phyloP scores from a whole-genome alignment of 2,329 filamentous ascomycete genomes.

The Exophiala phaeomuriformis region DNA sequence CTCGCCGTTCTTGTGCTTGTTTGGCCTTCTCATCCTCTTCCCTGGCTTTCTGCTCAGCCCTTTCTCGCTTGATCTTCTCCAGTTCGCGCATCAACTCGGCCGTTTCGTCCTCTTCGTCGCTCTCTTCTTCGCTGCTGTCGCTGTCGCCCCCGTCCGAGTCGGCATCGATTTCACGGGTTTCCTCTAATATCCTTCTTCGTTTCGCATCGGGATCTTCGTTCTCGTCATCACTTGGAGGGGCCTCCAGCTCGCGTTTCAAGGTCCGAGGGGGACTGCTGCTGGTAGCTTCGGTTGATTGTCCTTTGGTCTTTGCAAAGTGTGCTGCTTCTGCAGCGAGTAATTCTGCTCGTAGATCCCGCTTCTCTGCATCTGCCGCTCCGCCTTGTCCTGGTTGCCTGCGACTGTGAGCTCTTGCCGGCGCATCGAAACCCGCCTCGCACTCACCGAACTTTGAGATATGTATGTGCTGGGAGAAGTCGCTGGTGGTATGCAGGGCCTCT shows the following conservation, averaged over 20 bases:
- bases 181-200: conserved; percentile 75
- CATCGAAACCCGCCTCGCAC: conserved; percentile 18
- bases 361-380: conserved; percentile 61
- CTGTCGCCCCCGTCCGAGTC: conserved; percentile 55
- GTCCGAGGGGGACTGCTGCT: conserved; percentile 28
- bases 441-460: conserved; percentile 77
- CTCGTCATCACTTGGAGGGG: conserved; percentile 37
- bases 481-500: conserved; percentile 94
- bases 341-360: conserved; percentile 80
- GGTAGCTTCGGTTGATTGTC: conserved; percentile 37
- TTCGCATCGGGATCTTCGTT: conserved; percentile 73
- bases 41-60: conserved; percentile 70
- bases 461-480: conserved; percentile 87
- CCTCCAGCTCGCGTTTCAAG: conserved; percentile 60
- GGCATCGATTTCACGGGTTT: conserved; percentile 80
- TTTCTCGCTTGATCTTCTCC: conserved; percentile 84
- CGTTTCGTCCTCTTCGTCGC: conserved; percentile 71
- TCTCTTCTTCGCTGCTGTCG: conserved; percentile 58
- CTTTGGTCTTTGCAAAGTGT: conserved; percentile 72
- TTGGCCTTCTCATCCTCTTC: conserved; percentile 76
- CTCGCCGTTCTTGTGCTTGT: conserved; percentile 72
- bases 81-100: conserved; percentile 87
- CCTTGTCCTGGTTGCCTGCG: conserved; percentile 76
- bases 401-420: conserved; percentile 5
- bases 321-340: conserved; percentile 80